Evolutionary conservation across 148 eudicot species (phyloP).

Genomic region (Polygonum aviculare): DNA sequence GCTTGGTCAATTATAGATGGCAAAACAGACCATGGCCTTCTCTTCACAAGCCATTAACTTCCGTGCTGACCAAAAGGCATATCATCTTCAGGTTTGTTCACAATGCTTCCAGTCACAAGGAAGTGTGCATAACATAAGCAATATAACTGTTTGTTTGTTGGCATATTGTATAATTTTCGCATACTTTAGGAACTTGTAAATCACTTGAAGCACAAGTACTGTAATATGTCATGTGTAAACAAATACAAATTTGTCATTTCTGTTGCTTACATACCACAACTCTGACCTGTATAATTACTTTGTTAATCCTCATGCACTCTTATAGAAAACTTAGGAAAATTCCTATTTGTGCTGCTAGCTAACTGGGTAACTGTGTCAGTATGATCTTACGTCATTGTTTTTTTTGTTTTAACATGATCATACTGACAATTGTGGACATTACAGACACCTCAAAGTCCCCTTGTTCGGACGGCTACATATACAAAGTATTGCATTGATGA

Average conservation of each 20-base stretch:
- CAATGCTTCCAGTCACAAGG: not conserved
- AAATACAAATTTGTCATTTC: not conserved
- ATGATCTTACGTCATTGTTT: not conserved
- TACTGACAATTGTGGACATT: conserved; percentile 1
- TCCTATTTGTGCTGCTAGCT: not conserved
- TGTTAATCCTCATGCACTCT: not conserved
- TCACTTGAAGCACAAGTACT: not conserved
- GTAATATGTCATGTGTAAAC: not conserved
- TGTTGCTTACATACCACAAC: not conserved
- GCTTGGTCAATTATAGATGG: conserved; percentile 55
- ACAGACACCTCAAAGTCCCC: conserved; percentile 97
- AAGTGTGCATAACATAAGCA: not conserved
- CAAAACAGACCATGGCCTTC: conserved; percentile 92
- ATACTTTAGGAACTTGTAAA: not conserved
- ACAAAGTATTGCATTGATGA: conserved; percentile 65
- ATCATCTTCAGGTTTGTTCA: conserved; percentile 85
- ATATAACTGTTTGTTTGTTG: not conserved
- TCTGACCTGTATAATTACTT: not conserved
- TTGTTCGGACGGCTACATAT: conserved; percentile 71
- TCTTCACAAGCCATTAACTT: conserved; percentile 62
- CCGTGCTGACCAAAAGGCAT: conserved; percentile 88
- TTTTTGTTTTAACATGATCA: not conserved
- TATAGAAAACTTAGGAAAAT: not conserved
- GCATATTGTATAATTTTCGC: not conserved
- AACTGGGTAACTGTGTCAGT: not conserved